Evolutionary conservation across 2,329 filamentous ascomycete genomes (phyloP), one percentile per base, ranked within the genome.

Genomic region (Colletotrichum destructivum): DNA sequence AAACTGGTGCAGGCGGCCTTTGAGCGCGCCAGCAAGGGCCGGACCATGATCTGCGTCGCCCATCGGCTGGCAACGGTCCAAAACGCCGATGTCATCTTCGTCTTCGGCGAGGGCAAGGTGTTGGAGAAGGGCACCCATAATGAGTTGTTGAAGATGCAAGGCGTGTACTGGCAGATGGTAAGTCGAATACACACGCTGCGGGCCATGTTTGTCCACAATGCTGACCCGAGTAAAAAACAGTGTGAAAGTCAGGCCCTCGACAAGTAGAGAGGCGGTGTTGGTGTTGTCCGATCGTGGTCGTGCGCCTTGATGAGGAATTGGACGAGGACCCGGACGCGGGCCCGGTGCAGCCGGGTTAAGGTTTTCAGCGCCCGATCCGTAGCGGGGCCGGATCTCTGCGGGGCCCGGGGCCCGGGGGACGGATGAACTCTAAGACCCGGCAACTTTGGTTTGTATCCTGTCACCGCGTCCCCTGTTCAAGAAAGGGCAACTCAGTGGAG

Each of bases 71-170:
- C 91, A 0, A 96, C 92, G 16, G 90, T 95, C 23, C 93, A 93
- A 79, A 92, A 95, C 75, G 92, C 93, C 1, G 91, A 96, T 78
- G 83, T 91, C n/a, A 95, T 95, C 51, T 94, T 93, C 75, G 93
- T 96, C 0, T 88, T 96, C 55, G 92, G 92, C 13, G 87, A 91
- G 72, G 90, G 91, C 35, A 87, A 84, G 74, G 82, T 90, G 46
- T 76, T 90, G 9, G 88, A 90, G 78, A 81, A 86, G 77, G 88
- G 88, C 13, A 88, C 77, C 18, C 88, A 90, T 72, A 69, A 70
- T 2, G 88, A 89, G 75, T 75, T 90, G 72, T 72, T 90, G 70
- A 84, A 80, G 78, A 82, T 83, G 80, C 84, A 79, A 75, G 88
- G 88, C 1, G 83, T 88, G 6, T 90, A 90, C 73, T 89, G 86